A percentile compares a stretch with the other conserved stretches of the same genome.
These are phyloP conservation scores for Venturia oleaginea DNA, from an alignment of 2,329 filamentous ascomycete species.

Conservation along the genomic window DNA sequence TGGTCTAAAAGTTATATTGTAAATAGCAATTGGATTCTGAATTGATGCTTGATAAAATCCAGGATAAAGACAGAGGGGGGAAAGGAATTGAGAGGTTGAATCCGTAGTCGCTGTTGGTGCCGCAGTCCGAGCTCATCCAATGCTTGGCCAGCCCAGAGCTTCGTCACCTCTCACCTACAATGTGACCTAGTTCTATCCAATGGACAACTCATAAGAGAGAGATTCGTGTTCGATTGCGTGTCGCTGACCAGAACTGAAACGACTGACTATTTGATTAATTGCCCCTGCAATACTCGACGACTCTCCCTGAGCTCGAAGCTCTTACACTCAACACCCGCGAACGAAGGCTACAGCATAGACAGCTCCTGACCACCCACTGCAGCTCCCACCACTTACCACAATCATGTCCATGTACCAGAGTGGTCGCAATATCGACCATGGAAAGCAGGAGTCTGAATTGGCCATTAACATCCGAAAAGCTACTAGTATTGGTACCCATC, in stretches of 20 bases:
- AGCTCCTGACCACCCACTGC: background rate
- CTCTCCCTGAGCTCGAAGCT: background rate
- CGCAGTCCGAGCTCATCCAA: background rate
- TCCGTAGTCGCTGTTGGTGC: background rate
- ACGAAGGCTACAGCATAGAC: conserved; percentile 3
- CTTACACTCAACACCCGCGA: background rate
- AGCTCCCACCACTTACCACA: background rate
- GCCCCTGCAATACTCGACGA: background rate
- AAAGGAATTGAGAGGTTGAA: background rate
- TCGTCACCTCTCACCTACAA: background rate
- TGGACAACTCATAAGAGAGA: conserved; percentile 2
- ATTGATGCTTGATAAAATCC: background rate
- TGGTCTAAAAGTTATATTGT: background rate
- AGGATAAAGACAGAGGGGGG: background rate
- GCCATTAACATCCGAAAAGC: conserved; percentile 60
- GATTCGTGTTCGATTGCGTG: conserved; percentile 7
- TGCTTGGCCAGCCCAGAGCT: background rate
- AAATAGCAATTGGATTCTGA: background rate
- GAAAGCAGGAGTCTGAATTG: conserved; percentile 54
- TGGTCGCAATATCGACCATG: background rate
- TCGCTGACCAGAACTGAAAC: background rate
- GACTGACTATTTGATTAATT: background rate
- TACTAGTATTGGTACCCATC: conserved; percentile 47
- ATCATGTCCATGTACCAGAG: conserved; percentile 5
- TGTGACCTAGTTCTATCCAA: background rate